Evolutionary conservation across 2,329 filamentous ascomycete species (phyloP).

Genomic region (Alternaria brassicae): DNA sequence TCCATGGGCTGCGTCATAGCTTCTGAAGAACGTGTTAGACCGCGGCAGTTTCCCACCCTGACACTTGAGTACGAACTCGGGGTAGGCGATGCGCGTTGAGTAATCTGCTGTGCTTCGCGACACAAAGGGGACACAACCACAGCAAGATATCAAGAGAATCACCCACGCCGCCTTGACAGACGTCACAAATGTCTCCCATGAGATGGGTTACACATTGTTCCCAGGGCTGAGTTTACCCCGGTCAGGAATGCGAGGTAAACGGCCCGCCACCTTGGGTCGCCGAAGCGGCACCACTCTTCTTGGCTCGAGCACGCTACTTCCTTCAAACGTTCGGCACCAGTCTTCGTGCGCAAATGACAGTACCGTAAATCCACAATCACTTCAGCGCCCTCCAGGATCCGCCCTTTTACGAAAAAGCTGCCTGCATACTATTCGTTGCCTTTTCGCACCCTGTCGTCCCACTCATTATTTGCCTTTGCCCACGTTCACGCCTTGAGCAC

Average conservation of each 20-base stretch:
- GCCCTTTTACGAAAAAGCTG: constrained; percentile 21
- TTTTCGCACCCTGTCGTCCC: constrained; percentile 26
- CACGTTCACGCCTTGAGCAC: constrained; percentile 31
- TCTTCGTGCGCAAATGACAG: constrained; percentile 45
- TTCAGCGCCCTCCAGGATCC: constrained; percentile 29
- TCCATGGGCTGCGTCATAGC: constrained; percentile 34
- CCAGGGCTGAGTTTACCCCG: constrained; percentile 16
- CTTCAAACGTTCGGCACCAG: constrained; percentile 28
- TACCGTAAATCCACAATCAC: constrained; percentile 34
- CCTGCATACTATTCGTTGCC: constrained; percentile 24
- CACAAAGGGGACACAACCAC: neutral
- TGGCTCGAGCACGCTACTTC: constrained; percentile 31
- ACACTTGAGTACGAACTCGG: constrained; percentile 12
- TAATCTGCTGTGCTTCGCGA: constrained; percentile 10
- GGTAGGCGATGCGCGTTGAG: constrained; percentile 12
- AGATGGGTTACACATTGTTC: constrained; percentile 4
- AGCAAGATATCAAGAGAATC: neutral
- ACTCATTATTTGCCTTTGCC: constrained; percentile 28
- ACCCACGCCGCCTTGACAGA: neutral
- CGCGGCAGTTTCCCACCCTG: constrained; percentile 25
- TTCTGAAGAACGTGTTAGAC: constrained; percentile 15
- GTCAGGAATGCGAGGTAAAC: constrained; percentile 26
- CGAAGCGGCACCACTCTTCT: constrained; percentile 28
- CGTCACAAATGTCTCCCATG: neutral
- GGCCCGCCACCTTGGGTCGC: constrained; percentile 36